Percentiles rank a stretch among this genome's conserved stretches.
Evolutionary conservation across 2,329 filamentous ascomycete species (phyloP).

Genomic region (Endothia cerciana): DNA sequence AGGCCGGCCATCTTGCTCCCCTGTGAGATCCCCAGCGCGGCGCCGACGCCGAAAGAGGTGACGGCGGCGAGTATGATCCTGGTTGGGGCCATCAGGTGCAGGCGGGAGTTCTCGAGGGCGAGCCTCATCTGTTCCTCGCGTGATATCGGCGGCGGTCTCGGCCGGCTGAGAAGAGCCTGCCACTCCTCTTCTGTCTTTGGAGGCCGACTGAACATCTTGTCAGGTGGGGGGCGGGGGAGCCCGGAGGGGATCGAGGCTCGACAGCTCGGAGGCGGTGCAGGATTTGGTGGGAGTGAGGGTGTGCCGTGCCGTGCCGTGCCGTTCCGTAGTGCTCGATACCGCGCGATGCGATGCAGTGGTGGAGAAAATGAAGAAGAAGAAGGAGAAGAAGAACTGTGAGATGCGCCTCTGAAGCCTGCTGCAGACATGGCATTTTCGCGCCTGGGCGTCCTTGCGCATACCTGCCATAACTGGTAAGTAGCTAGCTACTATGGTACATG

Average conservation of each 20-base stretch:
- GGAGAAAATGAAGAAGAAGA: neutral
- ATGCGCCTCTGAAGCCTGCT: too few relatives aligned
- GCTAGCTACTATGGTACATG: constrained; percentile 5
- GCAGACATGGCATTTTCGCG: neutral
- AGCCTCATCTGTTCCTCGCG: constrained; percentile 14
- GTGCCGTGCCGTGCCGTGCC: neutral
- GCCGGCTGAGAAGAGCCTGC: constrained; percentile 13
- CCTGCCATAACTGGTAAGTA: constrained; percentile 1
- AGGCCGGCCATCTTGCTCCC: constrained; percentile 76
- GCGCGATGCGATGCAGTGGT: too few relatives aligned
- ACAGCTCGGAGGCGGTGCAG: neutral
- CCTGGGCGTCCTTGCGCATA: neutral
- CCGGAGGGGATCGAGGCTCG: neutral
- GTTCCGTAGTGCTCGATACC: too few relatives aligned
- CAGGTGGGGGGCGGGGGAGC: neutral
- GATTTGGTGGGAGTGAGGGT: neutral
- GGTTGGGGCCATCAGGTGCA: constrained; percentile 24
- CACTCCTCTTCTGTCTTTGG: constrained; percentile 23
- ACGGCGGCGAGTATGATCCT: constrained; percentile 64
- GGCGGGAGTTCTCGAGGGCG: constrained; percentile 24
- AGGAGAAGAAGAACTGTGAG: too few relatives aligned
- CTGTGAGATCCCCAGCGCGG: constrained; percentile 71
- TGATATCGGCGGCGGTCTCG: neutral
- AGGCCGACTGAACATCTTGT: constrained; percentile 19
- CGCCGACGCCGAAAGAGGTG: constrained; percentile 69